Evolutionary conservation across 495 filamentous ascomycete species (phyloP).

Genomic region (Tuber magnatum): DNA sequence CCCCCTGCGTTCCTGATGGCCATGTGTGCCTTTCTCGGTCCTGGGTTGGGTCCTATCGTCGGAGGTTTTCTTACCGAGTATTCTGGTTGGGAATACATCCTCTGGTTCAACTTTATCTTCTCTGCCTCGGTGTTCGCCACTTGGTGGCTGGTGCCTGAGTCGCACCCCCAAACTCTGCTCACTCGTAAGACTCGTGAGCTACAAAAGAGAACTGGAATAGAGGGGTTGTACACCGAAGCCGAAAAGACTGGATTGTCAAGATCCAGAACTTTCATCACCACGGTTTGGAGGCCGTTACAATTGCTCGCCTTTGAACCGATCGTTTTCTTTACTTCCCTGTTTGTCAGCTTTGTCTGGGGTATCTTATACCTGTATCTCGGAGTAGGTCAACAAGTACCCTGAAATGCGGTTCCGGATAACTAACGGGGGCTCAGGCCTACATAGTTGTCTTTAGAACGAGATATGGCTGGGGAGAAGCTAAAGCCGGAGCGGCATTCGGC

Average conservation of each 20-base stretch:
- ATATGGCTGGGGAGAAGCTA: constrained; percentile 50
- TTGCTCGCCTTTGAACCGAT: constrained; percentile 76
- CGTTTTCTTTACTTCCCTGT: constrained; percentile 62
- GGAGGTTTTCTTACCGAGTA: constrained; percentile 71
- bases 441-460: constrained; percentile 55
- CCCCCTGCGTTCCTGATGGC: constrained; percentile 72
- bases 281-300: constrained; percentile 67
- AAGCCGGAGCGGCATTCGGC: constrained; percentile 54
- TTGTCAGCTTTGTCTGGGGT: constrained; percentile 77
- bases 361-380: constrained; percentile 57
- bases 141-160: constrained; percentile 66
- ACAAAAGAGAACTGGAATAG: constrained; percentile 55
- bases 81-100: constrained; percentile 47
- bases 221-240: background rate
- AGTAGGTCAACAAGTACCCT: background rate
- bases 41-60: constrained; percentile 65
- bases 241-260: constrained; percentile 18
- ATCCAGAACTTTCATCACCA: constrained; percentile 50
- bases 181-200: constrained; percentile 67
- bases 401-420: constrained; percentile 8
- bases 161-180: constrained; percentile 72
- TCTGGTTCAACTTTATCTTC: constrained; percentile 60
- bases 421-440: constrained; percentile 47
- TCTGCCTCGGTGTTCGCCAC: constrained; percentile 58
- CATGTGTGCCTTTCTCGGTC: constrained; percentile 52